Percentiles rank a stretch among this genome's conserved stretches.
phyloP scores from a whole-genome alignment of 495 filamentous ascomycete genomes.

The Trichodelitschia bisporula region DNA sequence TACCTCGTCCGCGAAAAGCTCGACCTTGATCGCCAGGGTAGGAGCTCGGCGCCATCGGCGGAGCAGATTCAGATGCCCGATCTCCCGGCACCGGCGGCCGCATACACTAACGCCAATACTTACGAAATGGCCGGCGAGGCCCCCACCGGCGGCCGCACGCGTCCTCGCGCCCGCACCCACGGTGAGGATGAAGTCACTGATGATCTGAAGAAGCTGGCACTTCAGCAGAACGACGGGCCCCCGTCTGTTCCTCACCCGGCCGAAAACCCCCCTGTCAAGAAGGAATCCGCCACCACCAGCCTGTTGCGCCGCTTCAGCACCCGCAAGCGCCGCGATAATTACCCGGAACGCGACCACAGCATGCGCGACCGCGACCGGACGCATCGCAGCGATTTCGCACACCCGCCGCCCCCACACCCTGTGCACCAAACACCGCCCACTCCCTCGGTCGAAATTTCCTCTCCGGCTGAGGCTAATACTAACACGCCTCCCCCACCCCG shows the following conservation, averaged over 20 bases:
- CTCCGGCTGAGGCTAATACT: constrained; percentile 48
- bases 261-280: constrained; percentile 43
- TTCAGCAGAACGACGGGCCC: constrained; percentile 30
- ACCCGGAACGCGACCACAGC: background rate
- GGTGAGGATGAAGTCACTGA: constrained; percentile 82
- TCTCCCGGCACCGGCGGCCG: constrained; percentile 59
- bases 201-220: constrained; percentile 36
- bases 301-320: constrained; percentile 82
- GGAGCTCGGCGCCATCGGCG: constrained; percentile 28
- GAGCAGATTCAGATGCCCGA: constrained; percentile 42
- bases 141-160: constrained; percentile 48
- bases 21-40: constrained; percentile 45
- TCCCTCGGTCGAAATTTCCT: constrained; percentile 45
- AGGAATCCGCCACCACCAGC: constrained; percentile 71
- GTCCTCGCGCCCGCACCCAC: constrained; percentile 75
- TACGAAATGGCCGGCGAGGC: constrained; percentile 71
- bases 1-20: constrained; percentile 89
- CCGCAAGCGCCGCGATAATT: constrained; percentile 28
- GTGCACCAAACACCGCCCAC: no score
- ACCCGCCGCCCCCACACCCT: no score
- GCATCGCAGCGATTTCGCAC: constrained; percentile 29
- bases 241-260: constrained; percentile 22
- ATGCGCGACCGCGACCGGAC: constrained; percentile 27
- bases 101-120: constrained; percentile 60
- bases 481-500: constrained; percentile 17